A percentile compares a stretch with the other conserved stretches of the same genome.
Evolutionary conservation across 441 rosid species (phyloP).

Genomic region (Viola pubescens): DNA sequence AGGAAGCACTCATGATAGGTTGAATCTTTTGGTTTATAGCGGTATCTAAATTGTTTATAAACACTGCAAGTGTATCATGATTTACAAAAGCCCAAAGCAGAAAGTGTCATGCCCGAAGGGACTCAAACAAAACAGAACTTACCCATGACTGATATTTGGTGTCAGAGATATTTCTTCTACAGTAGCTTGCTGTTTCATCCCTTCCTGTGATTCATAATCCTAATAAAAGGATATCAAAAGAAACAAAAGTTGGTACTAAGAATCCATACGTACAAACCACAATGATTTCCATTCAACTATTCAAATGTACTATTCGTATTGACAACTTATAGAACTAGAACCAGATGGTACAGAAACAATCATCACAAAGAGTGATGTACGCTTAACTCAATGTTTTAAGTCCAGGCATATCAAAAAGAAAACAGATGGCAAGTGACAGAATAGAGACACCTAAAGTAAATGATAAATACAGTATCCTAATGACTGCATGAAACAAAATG

Average conservation of each 20-base stretch:
- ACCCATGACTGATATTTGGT: conserved; percentile 64
- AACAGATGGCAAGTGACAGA: neutral
- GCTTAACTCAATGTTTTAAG: neutral
- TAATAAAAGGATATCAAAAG: conserved; percentile 20
- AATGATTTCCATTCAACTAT: neutral
- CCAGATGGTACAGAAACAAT: neutral
- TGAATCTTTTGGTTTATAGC: no score
- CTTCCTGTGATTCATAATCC: conserved; percentile 78
- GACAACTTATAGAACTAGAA: neutral
- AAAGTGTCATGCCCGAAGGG: neutral
- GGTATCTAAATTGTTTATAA: no score
- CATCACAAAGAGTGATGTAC: neutral
- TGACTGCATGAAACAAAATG: no score
- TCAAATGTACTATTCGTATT: no score
- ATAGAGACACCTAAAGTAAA: no score
- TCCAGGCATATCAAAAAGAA: neutral
- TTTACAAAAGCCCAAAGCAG: neutral
- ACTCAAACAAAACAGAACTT: conserved; percentile 23
- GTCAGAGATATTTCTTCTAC: conserved; percentile 57
- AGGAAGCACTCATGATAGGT: no score
- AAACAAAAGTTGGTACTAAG: neutral
- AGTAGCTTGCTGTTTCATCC: conserved; percentile 51
- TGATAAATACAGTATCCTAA: no score
- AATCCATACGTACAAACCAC: neutral
- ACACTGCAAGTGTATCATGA: neutral